phyloP scores from a whole-genome alignment of 1,139 yeast species.

The Taiozyma sp. region DNA sequence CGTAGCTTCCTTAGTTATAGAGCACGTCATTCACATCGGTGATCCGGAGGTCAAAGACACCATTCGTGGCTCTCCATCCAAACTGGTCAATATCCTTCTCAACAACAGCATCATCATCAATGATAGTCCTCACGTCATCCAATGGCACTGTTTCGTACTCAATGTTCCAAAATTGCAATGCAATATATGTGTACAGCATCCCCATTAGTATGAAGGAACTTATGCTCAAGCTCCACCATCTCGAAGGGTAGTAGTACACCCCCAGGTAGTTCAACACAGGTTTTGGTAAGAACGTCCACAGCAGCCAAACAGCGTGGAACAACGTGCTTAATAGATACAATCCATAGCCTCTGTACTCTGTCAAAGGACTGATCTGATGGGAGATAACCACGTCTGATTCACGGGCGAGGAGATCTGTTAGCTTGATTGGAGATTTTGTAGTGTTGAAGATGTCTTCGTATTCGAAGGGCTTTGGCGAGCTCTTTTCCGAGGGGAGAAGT shows the following conservation, averaged over 20 bases:
- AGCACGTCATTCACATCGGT: slow-evolving; percentile 66
- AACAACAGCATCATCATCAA: slow-evolving; percentile 62
- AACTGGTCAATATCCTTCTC: slow-evolving; percentile 31
- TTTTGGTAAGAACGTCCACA: slow-evolving; percentile 72
- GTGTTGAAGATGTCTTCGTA: slow-evolving; percentile 24
- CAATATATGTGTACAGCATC: slow-evolving; percentile 69
- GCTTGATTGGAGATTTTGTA: slow-evolving; percentile 7
- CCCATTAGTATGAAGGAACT: slow-evolving; percentile 67
- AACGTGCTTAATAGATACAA: slow-evolving; percentile 59
- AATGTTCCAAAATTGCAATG: slow-evolving; percentile 64
- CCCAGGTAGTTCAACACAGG: slow-evolving; percentile 45
- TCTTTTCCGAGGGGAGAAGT: neutral
- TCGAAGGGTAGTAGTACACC: slow-evolving; percentile 72
- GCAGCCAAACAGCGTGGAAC: slow-evolving; percentile 46
- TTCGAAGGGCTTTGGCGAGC: slow-evolving; percentile 14
- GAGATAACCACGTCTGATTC: slow-evolving; percentile 77
- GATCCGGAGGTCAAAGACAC: slow-evolving; percentile 81
- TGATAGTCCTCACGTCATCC: slow-evolving; percentile 56
- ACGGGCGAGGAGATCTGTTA: slow-evolving; percentile 57
- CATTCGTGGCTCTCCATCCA: slow-evolving; percentile 59
- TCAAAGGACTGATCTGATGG: slow-evolving; percentile 54
- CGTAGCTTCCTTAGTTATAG: slow-evolving; percentile 30
- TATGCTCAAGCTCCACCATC: slow-evolving; percentile 83
- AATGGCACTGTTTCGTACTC: slow-evolving; percentile 64
- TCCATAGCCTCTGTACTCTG: slow-evolving; percentile 82